Percentiles rank a stretch among this genome's conserved stretches.
Evolutionary conservation across 352 stramenopile species (phyloP).

Genomic region (Pythium plurisporium): DNA sequence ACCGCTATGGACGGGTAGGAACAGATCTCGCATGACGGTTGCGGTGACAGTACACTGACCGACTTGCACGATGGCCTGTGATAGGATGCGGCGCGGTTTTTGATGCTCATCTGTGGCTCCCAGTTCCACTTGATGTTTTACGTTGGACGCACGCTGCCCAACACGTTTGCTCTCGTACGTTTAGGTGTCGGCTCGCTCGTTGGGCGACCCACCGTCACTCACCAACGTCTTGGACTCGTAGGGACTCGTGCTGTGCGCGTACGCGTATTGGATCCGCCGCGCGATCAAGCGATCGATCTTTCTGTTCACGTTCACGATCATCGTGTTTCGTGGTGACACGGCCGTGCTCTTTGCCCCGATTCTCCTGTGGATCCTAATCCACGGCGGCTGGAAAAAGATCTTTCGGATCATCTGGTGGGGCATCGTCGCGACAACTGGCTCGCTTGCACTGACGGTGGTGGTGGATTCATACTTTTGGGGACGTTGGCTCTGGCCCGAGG

Average conservation of each 20-base stretch:
- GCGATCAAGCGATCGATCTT: conserved; percentile 51
- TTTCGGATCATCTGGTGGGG: conserved; percentile 80
- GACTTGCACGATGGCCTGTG: neutral
- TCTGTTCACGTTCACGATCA: conserved; percentile 89
- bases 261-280: conserved; percentile 58
- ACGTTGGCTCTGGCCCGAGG: conserved; percentile 96
- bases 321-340: conserved; percentile 97
- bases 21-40: neutral
- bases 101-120: conserved; percentile 84
- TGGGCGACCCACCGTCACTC: no score
- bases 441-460: conserved; percentile 80
- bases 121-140: conserved; percentile 99
- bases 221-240: no score
- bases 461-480: conserved; percentile 95
- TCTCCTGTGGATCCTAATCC: conserved; percentile 88
- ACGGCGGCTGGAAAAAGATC: conserved; percentile 51
- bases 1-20: conserved; percentile 48
- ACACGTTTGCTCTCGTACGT: conserved; percentile 93
- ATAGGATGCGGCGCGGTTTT: conserved; percentile 54
- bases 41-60: neutral
- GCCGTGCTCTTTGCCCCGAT: conserved; percentile 94
- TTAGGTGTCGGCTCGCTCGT: no score
- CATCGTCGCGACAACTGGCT: conserved; percentile 55
- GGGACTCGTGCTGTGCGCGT: conserved; percentile 59
- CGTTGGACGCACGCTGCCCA: conserved; percentile 94